phyloP scores from a whole-genome alignment of 371 early-diverging fungal species.

The Smittium mucronatum region DNA sequence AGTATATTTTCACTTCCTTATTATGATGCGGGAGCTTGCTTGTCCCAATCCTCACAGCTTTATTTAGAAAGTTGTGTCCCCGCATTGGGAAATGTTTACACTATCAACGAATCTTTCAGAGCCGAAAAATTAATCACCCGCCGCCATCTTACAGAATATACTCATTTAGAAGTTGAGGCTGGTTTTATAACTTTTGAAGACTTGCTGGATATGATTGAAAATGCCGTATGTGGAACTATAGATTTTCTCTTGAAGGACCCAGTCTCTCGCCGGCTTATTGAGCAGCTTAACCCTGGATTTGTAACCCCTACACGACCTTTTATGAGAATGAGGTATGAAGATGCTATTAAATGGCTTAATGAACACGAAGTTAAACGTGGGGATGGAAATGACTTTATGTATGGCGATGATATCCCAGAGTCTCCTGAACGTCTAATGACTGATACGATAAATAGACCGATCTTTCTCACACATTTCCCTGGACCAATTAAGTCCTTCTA shows the following conservation, averaged over 20 bases:
- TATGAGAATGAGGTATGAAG: conserved; percentile 90
- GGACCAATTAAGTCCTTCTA: conserved; percentile 99
- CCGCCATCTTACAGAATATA: conserved; percentile 97
- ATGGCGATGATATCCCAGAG: conserved; percentile 99
- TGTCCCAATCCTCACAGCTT: conserved; percentile 99
- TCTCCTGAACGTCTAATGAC: conserved; percentile 97
- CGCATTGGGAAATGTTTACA: conserved; percentile 93
- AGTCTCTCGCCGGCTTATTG: conserved; percentile 56
- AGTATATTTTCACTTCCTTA: conserved; percentile 97
- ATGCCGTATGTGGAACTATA: conserved; percentile 78
- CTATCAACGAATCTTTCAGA: conserved; percentile 96
- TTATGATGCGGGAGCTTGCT: conserved; percentile 94
- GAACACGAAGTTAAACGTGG: conserved; percentile 79
- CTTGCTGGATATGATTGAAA: conserved; percentile 81
- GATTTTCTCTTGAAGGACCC: conserved; percentile 68
- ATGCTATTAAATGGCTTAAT: conserved; percentile 94
- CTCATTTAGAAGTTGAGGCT: conserved; percentile 98
- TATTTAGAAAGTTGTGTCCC: conserved; percentile 98
- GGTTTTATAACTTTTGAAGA: conserved; percentile 92
- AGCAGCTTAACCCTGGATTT: conserved; percentile 73
- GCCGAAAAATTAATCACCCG: conserved; percentile 99
- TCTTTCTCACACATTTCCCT: conserved; percentile 96
- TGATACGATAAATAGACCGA: conserved; percentile 91
- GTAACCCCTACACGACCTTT: conserved; percentile 86
- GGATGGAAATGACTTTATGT: conserved; percentile 76